phyloP scores from a whole-genome alignment of 345 rosid species.

The Gossypium thurberi region DNA sequence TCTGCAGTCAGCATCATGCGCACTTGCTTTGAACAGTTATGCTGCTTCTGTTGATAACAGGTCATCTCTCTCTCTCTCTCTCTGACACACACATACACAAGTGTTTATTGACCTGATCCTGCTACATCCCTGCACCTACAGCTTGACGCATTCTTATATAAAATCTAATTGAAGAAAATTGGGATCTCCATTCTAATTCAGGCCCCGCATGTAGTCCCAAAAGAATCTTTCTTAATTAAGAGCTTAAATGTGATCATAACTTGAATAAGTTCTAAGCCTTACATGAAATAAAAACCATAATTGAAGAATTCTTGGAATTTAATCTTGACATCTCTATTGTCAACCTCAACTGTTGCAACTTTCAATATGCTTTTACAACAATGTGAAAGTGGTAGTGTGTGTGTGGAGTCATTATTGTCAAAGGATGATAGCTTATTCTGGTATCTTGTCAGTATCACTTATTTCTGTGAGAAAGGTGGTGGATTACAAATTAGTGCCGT shows the following conservation, averaged over 20 bases:
- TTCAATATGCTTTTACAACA: not conserved
- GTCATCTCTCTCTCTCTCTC: conserved; percentile 33
- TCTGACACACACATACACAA: not conserved
- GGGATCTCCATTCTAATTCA: not conserved
- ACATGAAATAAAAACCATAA: not conserved
- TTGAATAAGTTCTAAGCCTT: not conserved
- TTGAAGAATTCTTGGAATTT: conserved; percentile 2
- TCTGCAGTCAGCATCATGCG: conserved; percentile 84
- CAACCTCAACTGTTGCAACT: not conserved
- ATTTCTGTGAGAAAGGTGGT: not conserved
- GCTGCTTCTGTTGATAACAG: conserved; percentile 75
- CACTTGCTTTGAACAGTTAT: conserved; percentile 80
- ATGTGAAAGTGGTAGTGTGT: not conserved
- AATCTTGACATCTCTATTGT: not conserved
- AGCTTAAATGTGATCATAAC: not conserved
- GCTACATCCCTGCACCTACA: not conserved
- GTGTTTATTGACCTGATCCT: not conserved
- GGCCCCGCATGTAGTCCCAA: not conserved
- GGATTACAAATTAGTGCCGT: not conserved
- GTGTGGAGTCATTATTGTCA: not conserved
- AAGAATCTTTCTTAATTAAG: not conserved
- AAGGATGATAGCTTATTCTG: not conserved
- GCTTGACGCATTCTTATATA: not conserved
- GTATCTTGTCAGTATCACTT: not conserved
- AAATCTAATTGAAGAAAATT: not conserved